phyloP scores from a whole-genome alignment of 495 filamentous ascomycete genomes.

The Trichoderma asperelloides region DNA sequence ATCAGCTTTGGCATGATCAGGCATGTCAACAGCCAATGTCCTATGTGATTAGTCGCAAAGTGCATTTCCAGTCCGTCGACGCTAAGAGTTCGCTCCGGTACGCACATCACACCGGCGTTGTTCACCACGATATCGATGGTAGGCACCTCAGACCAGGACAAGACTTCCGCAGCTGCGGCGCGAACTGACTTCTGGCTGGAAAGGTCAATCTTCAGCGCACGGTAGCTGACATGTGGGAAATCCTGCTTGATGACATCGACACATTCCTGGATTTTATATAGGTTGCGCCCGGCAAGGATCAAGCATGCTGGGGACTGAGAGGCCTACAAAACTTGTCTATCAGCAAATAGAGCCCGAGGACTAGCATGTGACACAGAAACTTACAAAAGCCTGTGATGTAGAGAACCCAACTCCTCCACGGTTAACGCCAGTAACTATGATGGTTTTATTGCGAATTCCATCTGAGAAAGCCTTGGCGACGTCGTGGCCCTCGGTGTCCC shows the following conservation, averaged over 20 bases:
- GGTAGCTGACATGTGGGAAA: constrained; percentile 30
- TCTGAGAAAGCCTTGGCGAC: constrained; percentile 32
- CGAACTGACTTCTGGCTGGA: constrained; percentile 36
- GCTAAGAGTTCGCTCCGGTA: constrained; percentile 22
- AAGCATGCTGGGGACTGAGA: constrained; percentile 23
- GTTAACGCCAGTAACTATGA: constrained; percentile 37
- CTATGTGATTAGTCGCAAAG: constrained; percentile 50
- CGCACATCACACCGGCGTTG: constrained; percentile 36
- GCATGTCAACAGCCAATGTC: constrained; percentile 47
- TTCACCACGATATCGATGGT: constrained; percentile 37
- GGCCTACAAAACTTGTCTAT: neutral
- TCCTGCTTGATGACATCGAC: constrained; percentile 26
- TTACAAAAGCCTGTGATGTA: constrained; percentile 34
- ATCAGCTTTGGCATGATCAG: constrained; percentile 30
- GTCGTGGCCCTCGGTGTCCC: constrained; percentile 28
- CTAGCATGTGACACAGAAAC: constrained; percentile 18
- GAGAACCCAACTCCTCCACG: constrained; percentile 31
- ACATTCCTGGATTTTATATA: constrained; percentile 28
- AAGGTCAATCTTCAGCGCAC: constrained; percentile 34
- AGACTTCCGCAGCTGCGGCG: constrained; percentile 28
- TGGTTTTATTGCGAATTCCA: constrained; percentile 28
- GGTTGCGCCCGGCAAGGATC: constrained; percentile 32
- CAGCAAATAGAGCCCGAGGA: constrained; percentile 24
- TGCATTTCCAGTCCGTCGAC: constrained; percentile 43
- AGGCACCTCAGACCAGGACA: constrained; percentile 28